Evolutionary conservation across 1,284 basidiomycete genomes (phyloP).

Genomic region (Laetiporus sulphureus): DNA sequence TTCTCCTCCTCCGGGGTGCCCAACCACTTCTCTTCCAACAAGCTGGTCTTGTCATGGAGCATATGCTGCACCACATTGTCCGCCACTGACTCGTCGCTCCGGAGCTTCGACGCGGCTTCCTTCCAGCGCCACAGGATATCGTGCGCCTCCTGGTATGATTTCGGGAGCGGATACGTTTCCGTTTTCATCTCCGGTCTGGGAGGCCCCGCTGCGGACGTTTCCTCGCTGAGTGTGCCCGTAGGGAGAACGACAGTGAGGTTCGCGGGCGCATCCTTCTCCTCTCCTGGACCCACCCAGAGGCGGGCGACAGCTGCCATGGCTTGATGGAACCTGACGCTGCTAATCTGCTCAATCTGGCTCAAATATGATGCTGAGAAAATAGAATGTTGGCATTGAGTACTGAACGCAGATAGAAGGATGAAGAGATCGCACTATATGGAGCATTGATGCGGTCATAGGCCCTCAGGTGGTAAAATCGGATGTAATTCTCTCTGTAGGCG

Average conservation of each 20-base stretch:
- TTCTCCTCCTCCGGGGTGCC: conserved; percentile 81
- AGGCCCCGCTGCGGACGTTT: conserved; percentile 24
- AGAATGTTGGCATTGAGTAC: no score
- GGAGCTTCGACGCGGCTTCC: conserved; percentile 42
- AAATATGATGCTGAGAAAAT: conserved; percentile 53
- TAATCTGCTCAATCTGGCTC: conserved; percentile 62
- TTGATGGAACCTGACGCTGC: conserved; percentile 76
- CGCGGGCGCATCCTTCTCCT: conserved; percentile 35
- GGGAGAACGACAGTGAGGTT: conserved; percentile 46
- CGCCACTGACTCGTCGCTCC: conserved; percentile 53
- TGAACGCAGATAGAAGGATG: no score
- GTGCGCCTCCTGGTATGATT: conserved; percentile 56
- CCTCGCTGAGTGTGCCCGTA: conserved; percentile 34
- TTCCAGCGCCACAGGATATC: conserved; percentile 64
- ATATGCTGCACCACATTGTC: conserved; percentile 80
- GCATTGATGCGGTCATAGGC: conserved; percentile 90
- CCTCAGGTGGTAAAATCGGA: conserved; percentile 86
- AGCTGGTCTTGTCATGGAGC: conserved; percentile 49
- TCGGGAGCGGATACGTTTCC: conserved; percentile 61
- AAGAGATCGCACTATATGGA: conserved; percentile 47
- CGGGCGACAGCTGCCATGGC: conserved; percentile 84
- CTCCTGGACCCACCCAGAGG: conserved; percentile 62
- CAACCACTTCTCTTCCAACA: conserved; percentile 74
- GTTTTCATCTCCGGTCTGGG: conserved; percentile 45
- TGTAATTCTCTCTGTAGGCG: conserved; percentile 58